Conservation (phyloP, 176 grass and related monocot species). For the Zizania latifolia region DNA sequence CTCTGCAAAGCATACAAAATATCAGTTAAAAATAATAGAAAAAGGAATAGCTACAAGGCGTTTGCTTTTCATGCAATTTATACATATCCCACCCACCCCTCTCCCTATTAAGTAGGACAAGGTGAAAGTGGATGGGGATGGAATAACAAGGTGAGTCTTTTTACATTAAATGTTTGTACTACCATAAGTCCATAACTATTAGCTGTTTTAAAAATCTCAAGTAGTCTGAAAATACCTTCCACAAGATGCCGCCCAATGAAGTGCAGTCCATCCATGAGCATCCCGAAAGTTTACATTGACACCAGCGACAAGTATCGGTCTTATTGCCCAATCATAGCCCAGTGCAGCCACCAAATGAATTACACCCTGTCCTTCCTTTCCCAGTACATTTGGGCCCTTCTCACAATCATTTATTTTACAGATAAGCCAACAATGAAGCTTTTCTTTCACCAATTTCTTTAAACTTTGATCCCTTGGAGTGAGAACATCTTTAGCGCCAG, state of each 20-base stretch:
- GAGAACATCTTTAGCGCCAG: conserved; percentile 18
- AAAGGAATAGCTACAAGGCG: background rate
- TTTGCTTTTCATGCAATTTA: background rate
- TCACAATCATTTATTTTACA: conserved; percentile 59
- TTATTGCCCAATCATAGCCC: conserved; percentile 78
- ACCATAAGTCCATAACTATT: background rate
- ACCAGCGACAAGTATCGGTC: conserved; percentile 56
- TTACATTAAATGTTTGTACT: conserved; percentile 10
- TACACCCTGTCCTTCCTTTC: conserved; percentile 78
- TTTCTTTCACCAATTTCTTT: conserved; percentile 76
- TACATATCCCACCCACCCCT: background rate
- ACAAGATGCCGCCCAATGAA: conserved; percentile 79
- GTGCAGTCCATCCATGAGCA: conserved; percentile 81
- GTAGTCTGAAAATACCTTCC: conserved; percentile 43
- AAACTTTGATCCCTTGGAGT: conserved; percentile 39
- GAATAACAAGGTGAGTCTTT: background rate
- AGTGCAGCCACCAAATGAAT: conserved; percentile 81
- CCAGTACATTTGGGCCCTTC: conserved; percentile 65
- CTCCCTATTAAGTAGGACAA: conserved; percentile 7
- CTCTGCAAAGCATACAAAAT: conserved; percentile 43
- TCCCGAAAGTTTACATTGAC: conserved; percentile 87
- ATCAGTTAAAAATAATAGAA: background rate
- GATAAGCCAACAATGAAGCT: conserved; percentile 68
- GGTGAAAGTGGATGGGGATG: background rate
- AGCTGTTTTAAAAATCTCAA: conserved; percentile 2